Evolutionary conservation across 1,139 yeast species (phyloP), one percentile per base, ranked within the genome.

Genomic region (Meyerozyma guilliermondii): DNA sequence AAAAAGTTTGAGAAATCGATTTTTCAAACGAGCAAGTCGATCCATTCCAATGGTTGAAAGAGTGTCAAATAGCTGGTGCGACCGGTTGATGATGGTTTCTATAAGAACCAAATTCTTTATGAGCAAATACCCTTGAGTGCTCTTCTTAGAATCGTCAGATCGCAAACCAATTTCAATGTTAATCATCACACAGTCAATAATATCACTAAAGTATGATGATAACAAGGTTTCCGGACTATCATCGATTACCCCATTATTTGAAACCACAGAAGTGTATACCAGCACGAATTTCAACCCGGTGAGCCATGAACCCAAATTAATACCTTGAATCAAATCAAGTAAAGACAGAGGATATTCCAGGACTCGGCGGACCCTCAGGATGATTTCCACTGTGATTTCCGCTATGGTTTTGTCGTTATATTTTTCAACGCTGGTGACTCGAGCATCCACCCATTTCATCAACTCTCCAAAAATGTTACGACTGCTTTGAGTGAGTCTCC

Each of bases 1-100:
- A 58, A 89, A 87, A 50, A 82, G 67, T 55, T 85, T 87, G 53
- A 87, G 67, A 40, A 85, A 88, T 48, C 89, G 72, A 56, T 87
- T 89, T 56, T 84, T 81, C 50, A 88, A 63, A 52, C 81, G 79
- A 40, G 76, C 83, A 14, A 89, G 60, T 46, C 96, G 66, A 42
- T 79, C 84, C 31, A 70, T 61, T 0, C 96, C 96, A 5, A 71
- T 59, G n/a, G 67, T 60, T 1, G 91, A 89, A 39, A 89, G 62
- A 22, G 82, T 71, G 35, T 66, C 68, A 47, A 68, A 72, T 27
- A 87, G 58, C 33, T 62, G 58, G 27, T 74, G 76, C 35, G 87
- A 74, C 46, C 86, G 71, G 50, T 82, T 79, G 20, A 86, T 71
- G 44, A 85, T 78, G 44, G 86, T 86, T 56, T 89, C 96, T 27